Evolutionary conservation across 1,139 yeast genomes (phyloP).

Genomic region (Pneumocystis canis): DNA sequence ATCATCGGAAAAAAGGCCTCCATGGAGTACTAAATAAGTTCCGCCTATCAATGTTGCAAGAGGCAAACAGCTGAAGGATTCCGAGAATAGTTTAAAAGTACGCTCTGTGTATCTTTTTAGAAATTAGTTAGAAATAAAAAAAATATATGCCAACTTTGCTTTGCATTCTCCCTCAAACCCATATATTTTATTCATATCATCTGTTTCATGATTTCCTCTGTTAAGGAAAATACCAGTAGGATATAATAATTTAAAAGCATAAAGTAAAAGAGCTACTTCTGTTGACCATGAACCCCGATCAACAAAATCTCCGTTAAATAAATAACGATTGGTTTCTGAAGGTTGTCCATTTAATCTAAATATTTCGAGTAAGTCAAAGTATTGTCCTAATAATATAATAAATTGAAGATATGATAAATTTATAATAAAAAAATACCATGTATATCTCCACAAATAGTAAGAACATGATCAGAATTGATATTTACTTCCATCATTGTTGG

Average conservation of each 20-base stretch:
- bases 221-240: slow-evolving; percentile 66
- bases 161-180: slow-evolving; percentile 96
- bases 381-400: slow-evolving; percentile 50
- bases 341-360: slow-evolving; percentile 64
- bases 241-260: slow-evolving; percentile 59
- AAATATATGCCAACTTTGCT: slow-evolving; percentile 32
- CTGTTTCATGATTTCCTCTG: slow-evolving; percentile 94
- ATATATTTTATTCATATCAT: slow-evolving; percentile 90
- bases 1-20: slow-evolving; percentile 80
- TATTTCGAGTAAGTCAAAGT: slow-evolving; percentile 70
- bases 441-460: slow-evolving; percentile 93
- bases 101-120: slow-evolving; percentile 45
- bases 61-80: slow-evolving; percentile 76
- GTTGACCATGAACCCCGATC: slow-evolving; percentile 98
- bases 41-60: slow-evolving; percentile 67
- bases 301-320: slow-evolving; percentile 94
- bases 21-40: slow-evolving; percentile 80
- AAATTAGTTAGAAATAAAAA: neutral
- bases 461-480: slow-evolving; percentile 27
- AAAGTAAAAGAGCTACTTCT: slow-evolving; percentile 77
- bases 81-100: slow-evolving; percentile 72
- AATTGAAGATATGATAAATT: neutral
- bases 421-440: slow-evolving; percentile 28
- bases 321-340: slow-evolving; percentile 48
- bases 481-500: slow-evolving; percentile 62